Evolutionary conservation across 257 asterid genomes (phyloP).

Genomic region (Forsythia suspensa): DNA sequence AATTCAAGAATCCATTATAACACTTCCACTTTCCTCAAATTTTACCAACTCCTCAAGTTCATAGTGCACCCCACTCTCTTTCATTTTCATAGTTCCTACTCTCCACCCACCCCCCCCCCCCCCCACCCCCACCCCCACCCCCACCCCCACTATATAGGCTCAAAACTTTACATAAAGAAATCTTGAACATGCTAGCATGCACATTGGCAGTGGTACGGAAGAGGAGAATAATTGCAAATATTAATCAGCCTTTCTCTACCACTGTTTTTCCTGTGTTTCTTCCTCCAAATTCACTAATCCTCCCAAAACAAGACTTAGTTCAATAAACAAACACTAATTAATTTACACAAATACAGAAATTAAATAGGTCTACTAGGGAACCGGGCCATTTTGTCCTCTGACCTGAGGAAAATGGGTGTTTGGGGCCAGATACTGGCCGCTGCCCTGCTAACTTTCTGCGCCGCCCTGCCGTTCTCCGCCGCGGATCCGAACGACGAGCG

Average conservation of each 20-base stretch:
- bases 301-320: not conserved
- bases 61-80: not conserved
- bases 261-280: not conserved
- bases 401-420: constrained; percentile 34
- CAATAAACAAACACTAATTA: not conserved
- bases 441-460: constrained; percentile 35
- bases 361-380: not conserved
- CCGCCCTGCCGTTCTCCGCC: constrained; percentile 32
- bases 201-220: not conserved
- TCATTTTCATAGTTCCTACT: not conserved
- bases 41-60: not conserved
- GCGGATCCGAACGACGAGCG: constrained; percentile 86
- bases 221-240: not conserved
- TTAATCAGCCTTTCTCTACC: not conserved
- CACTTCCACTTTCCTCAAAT: not conserved
- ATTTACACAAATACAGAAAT: not conserved
- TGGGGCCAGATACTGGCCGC: constrained; percentile 29
- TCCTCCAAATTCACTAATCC: not conserved
- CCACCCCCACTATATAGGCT: not conserved
- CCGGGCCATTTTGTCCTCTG: not conserved
- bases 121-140: not conserved
- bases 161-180: not conserved
- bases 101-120: not conserved
- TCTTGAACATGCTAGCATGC: not conserved
- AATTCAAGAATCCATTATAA: not conserved